Percentiles rank a stretch among this genome's conserved stretches.
Evolutionary conservation across 495 filamentous ascomycete genomes (phyloP).

Genomic region (Aspergillus carlsbadensis): DNA sequence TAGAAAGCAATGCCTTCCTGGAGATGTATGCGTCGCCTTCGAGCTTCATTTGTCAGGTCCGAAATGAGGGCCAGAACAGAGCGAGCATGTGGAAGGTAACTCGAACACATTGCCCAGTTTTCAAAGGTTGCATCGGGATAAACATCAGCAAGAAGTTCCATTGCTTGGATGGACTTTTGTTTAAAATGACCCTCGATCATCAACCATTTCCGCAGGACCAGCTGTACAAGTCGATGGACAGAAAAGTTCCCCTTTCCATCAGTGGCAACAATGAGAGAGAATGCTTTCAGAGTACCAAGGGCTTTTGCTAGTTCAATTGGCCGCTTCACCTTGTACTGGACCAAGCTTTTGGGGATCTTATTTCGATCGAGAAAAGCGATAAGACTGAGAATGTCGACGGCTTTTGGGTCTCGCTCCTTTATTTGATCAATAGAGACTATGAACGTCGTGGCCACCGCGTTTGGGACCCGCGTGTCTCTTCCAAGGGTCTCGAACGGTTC

Average conservation of each 20-base stretch:
- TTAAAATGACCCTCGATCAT: conserved; percentile 19
- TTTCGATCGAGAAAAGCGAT: conserved; percentile 44
- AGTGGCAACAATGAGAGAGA: conserved; percentile 34
- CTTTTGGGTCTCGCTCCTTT: conserved; percentile 29
- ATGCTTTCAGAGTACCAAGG: conserved; percentile 39
- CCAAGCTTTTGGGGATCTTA: conserved; percentile 36
- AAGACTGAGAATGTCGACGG: conserved; percentile 43
- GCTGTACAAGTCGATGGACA: conserved; percentile 46
- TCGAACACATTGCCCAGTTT: conserved; percentile 34
- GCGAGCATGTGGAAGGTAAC: conserved; percentile 39
- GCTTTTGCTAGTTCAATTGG: conserved; percentile 29
- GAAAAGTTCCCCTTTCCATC: conserved; percentile 24
- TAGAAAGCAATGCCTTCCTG: conserved; percentile 21
- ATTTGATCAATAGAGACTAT: conserved; percentile 44
- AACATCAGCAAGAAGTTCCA: conserved; percentile 25
- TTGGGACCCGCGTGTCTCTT: conserved; percentile 27
- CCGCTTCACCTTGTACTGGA: conserved; percentile 23
- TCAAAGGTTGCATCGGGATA: conserved; percentile 35
- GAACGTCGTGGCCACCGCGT: conserved; percentile 34
- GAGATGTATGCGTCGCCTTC: conserved; percentile 8
- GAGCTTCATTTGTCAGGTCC: neutral
- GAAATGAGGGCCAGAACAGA: conserved; percentile 19
- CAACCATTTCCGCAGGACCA: conserved; percentile 44
- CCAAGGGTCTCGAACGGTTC: conserved; percentile 19
- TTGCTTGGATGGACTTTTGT: conserved; percentile 29